Percentiles rank a stretch among this genome's conserved stretches.
Evolutionary conservation across 1,284 basidiomycete genomes (phyloP).

Genomic region (Pseudozyma sp.): DNA sequence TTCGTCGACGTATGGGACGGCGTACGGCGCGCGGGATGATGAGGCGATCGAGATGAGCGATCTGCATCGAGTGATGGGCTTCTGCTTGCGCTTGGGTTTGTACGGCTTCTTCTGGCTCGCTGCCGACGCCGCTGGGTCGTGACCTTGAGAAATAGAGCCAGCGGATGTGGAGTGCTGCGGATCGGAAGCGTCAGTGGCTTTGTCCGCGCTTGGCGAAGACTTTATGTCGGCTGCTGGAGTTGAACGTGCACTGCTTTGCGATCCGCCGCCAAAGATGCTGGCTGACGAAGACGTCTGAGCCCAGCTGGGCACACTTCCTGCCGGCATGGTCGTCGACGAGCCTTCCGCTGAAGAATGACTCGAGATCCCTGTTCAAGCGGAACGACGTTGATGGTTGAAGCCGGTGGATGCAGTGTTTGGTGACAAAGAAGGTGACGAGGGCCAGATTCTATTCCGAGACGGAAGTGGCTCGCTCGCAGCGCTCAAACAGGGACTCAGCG

Average conservation of each 20-base stretch:
- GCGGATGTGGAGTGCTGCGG: neutral
- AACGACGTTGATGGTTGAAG: no score
- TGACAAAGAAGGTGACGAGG: no score
- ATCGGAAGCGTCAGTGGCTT: conserved; percentile 2
- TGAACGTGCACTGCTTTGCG: conserved; percentile 10
- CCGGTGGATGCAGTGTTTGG: no score
- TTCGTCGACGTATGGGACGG: conserved; percentile 27
- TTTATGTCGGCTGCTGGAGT: conserved; percentile 15
- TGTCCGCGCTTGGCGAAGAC: conserved; percentile 1
- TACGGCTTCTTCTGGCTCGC: conserved; percentile 23
- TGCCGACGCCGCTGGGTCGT: neutral
- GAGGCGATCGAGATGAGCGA: conserved; percentile 21
- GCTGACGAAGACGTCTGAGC: conserved; percentile 37
- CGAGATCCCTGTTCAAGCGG: no score
- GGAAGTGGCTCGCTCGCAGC: no score
- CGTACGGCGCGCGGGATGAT: conserved; percentile 21
- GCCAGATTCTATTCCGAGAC: no score
- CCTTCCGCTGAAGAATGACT: no score
- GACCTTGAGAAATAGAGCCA: neutral
- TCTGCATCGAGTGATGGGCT: conserved; percentile 24
- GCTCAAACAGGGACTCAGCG: no score
- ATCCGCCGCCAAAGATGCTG: conserved; percentile 26
- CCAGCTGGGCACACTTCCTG: conserved; percentile 45
- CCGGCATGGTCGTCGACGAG: conserved; percentile 15
- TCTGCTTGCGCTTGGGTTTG: conserved; percentile 38